Evolutionary conservation across 2,329 filamentous ascomycete genomes (phyloP).

Genomic region (Apiospora rasikravindrae): DNA sequence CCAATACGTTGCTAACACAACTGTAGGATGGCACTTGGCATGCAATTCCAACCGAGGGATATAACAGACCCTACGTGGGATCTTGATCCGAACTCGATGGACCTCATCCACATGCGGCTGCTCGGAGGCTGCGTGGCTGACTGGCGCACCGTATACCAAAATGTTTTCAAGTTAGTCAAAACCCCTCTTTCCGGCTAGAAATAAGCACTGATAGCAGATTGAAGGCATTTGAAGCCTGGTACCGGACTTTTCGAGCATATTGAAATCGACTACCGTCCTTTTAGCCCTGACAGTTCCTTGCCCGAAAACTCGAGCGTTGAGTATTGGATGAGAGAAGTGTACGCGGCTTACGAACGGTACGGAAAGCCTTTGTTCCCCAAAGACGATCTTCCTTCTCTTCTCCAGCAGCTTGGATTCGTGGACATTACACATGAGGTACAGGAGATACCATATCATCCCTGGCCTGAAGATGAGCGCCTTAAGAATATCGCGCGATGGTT

Average conservation of each 20-base stretch:
- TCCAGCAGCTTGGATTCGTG: slow-evolving; percentile 77
- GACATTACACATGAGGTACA: slow-evolving; percentile 76
- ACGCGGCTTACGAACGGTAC: slow-evolving; percentile 69
- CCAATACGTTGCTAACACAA: background rate
- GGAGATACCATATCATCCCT: slow-evolving; percentile 75
- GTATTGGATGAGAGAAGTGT: slow-evolving; percentile 73
- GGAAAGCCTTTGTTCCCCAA: slow-evolving; percentile 69
- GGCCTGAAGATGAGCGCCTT: slow-evolving; percentile 67
- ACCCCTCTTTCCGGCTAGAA: slow-evolving; percentile 16
- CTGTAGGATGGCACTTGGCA: background rate
- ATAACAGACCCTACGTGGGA: slow-evolving; percentile 76
- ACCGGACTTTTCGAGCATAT: slow-evolving; percentile 83
- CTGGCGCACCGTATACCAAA: slow-evolving; percentile 77
- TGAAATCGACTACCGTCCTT: slow-evolving; percentile 83
- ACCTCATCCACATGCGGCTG: slow-evolving; percentile 84
- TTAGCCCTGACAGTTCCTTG: slow-evolving; percentile 70
- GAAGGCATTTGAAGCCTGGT: slow-evolving; percentile 76
- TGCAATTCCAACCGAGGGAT: slow-evolving; percentile 71
- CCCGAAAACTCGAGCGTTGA: slow-evolving; percentile 61
- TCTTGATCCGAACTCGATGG: slow-evolving; percentile 63
- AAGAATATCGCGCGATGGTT: slow-evolving; percentile 82
- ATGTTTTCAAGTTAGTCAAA: slow-evolving; percentile 64
- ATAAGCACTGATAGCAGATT: slow-evolving; percentile 27
- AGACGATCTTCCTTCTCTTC: slow-evolving; percentile 58
- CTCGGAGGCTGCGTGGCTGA: slow-evolving; percentile 77